Conservation (phyloP, 768 basidiomycete species). For the Xerocomellus intermedius region DNA sequence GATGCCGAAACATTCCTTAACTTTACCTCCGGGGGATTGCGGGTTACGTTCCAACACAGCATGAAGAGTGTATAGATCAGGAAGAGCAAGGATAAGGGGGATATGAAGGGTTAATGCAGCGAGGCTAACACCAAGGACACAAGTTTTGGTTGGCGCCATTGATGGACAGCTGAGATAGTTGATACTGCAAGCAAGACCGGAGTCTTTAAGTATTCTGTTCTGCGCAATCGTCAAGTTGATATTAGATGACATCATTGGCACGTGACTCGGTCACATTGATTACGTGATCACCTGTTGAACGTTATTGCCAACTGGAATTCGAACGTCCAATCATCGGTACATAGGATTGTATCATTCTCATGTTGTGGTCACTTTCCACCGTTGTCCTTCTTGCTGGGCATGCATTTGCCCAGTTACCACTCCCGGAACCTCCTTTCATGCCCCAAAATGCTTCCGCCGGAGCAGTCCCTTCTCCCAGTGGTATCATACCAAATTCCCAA, state of each 20-base stretch:
- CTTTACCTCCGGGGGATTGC: slow-evolving; percentile 54
- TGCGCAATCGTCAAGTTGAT: neutral
- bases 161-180: too few relatives aligned
- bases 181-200: neutral
- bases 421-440: slow-evolving; percentile 62
- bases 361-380: slow-evolving; percentile 24
- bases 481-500: slow-evolving; percentile 60
- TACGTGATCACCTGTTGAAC: slow-evolving; percentile 26
- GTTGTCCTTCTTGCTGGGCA: slow-evolving; percentile 24
- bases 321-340: neutral
- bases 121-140: slow-evolving; percentile 76
- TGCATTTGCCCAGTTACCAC: slow-evolving; percentile 53
- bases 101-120: slow-evolving; percentile 77
- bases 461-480: slow-evolving; percentile 43
- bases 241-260: slow-evolving; percentile 12
- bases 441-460: slow-evolving; percentile 62
- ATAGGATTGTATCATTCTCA: slow-evolving; percentile 1
- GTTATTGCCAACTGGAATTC: too few relatives aligned
- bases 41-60: slow-evolving; percentile 79
- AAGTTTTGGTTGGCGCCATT: slow-evolving; percentile 54
- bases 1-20: slow-evolving; percentile 63
- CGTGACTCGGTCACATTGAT: slow-evolving; percentile 8
- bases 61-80: slow-evolving; percentile 65
- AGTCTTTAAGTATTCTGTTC: too few relatives aligned
- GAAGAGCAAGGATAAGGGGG: slow-evolving; percentile 73